Evolutionary conservation across 148 eudicot genomes (phyloP), one percentile per base, ranked within the genome.

Genomic region (Vaccinium myrtillus): DNA sequence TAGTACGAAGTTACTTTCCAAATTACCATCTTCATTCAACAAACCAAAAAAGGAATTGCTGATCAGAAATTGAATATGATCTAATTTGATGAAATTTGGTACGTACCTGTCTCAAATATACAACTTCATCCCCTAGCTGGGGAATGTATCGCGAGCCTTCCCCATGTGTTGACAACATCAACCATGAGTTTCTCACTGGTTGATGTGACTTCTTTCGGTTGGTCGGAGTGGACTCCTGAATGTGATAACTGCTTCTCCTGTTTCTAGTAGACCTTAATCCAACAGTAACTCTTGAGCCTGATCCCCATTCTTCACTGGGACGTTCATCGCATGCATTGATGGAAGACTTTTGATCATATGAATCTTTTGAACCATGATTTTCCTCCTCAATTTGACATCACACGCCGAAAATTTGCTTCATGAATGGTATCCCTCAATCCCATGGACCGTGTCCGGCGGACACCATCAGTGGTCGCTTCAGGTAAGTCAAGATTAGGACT

Each of bases 131-230:
- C 43, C 98, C 94, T 73, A 81, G 82, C 87, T 97, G 99, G 55
- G 99, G 99, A 85, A 97, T 94, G 87, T 94, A 97, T 58, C 99
- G 92, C 36, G 94, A 92, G 76, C 93, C 92, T 84, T 91, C 93
- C 85, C 95, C 98, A 36, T 92, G 95, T 25, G 84, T 50, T 56
- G 95, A 89, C 88, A 94, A 88, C 97, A 97, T 85, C 87, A 97
- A 89, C 99, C 99, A 97, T 18, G 98, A 95, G 85, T 90, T 93
- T 84, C 84, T 92, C 84, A 83, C 93, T 50, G 93, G 84, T 78
- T 94, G 96, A 81, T 88, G 79, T 69, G 89, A 84, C 89, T 90
- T 95, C 87, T 88, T 92, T 78, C 84, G 89, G 56, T 92, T 93
- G 78, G 89, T 86, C 3, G 90, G 91, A 88, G 90, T 92, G 54